Evolutionary conservation across 2,329 filamentous ascomycete species (phyloP), one percentile per base, ranked within the genome.

Genomic region (Verticillium alfalfae): DNA sequence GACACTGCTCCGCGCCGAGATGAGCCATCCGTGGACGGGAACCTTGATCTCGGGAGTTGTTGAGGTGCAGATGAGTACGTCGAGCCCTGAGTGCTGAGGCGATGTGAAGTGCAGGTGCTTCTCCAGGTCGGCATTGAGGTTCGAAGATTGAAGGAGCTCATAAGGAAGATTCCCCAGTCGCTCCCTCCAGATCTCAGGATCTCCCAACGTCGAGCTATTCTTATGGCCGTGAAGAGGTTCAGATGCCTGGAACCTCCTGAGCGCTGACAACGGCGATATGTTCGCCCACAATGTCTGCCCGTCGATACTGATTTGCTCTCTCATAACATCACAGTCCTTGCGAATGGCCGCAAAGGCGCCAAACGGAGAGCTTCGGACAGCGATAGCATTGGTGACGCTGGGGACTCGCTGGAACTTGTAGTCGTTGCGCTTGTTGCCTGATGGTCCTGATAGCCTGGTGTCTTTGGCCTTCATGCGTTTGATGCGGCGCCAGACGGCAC

Each of bases 371-470:
- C 93, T 94, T 66, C 93, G 85, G 8, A 98, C 93, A 3, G 88
- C 88, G 37, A 90, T 84, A 15, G 96, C 92, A 39, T 93, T 88
- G 1, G 92, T 97, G 61, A 99, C 85, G 52, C 91, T 93, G 1
- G 95, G 90, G 9, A 99, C 87, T 62, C 95, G 88, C 69, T 94
- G 88, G 67, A 98, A 99, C 72, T 99, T 99, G 79, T 96, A 97
- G 70, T 97, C 93, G 67, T 96, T 96, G 13, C 86, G 84, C 68
- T 87, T 90, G 38, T 83, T 80, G 26, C 88, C 86, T 1, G 77
- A 74, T 1, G 74, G 74, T 3, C 77, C 78, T 13, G 77, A 59
- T 22, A 75, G 74, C 1, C 79, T 78, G 22, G 85, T 81, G 66
- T 89, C 87, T 69, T 96, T 96, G 58, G 90, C 88, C 66, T 94